Evolutionary conservation across 352 stramenopile species (phyloP), one percentile per base, ranked within the genome.

Genomic region (Albugo candida): DNA sequence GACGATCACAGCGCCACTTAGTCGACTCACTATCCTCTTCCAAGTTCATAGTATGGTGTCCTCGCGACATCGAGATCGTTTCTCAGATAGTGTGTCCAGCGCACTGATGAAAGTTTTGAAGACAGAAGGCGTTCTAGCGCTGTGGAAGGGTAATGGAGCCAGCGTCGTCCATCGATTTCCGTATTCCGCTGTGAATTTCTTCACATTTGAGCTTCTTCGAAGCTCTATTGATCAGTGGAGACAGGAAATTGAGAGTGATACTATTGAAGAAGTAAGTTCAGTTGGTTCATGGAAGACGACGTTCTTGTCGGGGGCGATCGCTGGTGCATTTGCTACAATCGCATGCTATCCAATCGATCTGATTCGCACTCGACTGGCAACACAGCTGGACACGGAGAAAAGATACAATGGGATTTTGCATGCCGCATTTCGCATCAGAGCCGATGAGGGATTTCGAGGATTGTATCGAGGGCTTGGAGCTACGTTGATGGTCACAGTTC

Each of bases 131-230:
- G 58, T 89, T 12, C 51, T 84, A 13, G 79, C 83, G 47, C 71
- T 98, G 11, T 98, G 92, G 92, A 97, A 95, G 52, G 92, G 92
- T 43, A 98, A 98, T 54, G 91, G 89, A 21, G 93, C 91, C 18
- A 96, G 83, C 31, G 86, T 97, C 11, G 56, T 98, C 21, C 92
- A 98, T 62, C 76, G 92, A 14, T 97, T 98, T 63, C 92, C 92
- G 42, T 98, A 97, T 61, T 96, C 83, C 38, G 92, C 88, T 0
- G 94, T 97, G 52, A 97, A 98, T 51, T 98, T 98, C 61, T 96
- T 89, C 57, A 89, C 88, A 36, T 98, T 96, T 53, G 92, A 98
- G 64, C 73, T 85, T 71, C 53, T 92, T 69, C 87, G 80, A 74
- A 67, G 68, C 60, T 54, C 58, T 24, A 72, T 87, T 47, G 60